phyloP scores from a whole-genome alignment of 2,329 filamentous ascomycete species.

The Colletotrichum somersetense region DNA sequence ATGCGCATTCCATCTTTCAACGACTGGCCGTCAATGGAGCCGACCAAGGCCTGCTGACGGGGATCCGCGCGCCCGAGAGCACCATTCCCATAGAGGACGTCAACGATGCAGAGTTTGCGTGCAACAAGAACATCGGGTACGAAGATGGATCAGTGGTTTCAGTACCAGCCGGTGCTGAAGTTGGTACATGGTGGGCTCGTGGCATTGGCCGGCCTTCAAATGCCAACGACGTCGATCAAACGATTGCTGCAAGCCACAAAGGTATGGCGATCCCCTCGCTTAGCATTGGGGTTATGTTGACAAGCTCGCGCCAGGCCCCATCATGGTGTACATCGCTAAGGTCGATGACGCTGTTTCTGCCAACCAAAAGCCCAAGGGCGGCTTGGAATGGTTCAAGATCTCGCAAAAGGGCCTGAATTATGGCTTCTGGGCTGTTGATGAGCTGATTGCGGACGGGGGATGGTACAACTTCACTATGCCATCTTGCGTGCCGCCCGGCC shows the following conservation, averaged over 20 bases:
- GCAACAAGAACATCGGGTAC: conserved; percentile 55
- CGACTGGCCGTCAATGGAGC: conserved; percentile 15
- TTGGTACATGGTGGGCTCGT: conserved; percentile 62
- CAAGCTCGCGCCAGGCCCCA: conserved; percentile 52
- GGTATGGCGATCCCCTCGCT: conserved; percentile 45
- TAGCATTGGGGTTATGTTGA: background rate
- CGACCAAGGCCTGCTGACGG: conserved; percentile 12
- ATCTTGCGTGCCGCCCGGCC: conserved; percentile 52
- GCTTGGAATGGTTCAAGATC: conserved; percentile 64
- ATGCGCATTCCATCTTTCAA: conserved; percentile 49
- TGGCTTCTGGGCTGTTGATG: conserved; percentile 47
- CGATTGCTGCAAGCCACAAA: conserved; percentile 62
- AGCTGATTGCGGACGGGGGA: conserved; percentile 42
- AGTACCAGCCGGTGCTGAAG: conserved; percentile 60
- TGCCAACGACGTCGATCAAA: conserved; percentile 58
- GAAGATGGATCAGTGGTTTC: conserved; percentile 55
- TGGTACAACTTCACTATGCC: conserved; percentile 55
- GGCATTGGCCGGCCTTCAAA: conserved; percentile 60
- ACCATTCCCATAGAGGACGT: conserved; percentile 57
- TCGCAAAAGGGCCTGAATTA: conserved; percentile 54
- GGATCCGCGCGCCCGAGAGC: conserved; percentile 24
- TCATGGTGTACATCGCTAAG: conserved; percentile 62
- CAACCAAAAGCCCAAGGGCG: conserved; percentile 51
- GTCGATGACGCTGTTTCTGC: conserved; percentile 57
- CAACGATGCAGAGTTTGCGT: conserved; percentile 58